A percentile compares a stretch with the other conserved stretches of the same genome.
phyloP scores from a whole-genome alignment of 176 grass and related monocot species.

The Aegilops sharonensis region DNA sequence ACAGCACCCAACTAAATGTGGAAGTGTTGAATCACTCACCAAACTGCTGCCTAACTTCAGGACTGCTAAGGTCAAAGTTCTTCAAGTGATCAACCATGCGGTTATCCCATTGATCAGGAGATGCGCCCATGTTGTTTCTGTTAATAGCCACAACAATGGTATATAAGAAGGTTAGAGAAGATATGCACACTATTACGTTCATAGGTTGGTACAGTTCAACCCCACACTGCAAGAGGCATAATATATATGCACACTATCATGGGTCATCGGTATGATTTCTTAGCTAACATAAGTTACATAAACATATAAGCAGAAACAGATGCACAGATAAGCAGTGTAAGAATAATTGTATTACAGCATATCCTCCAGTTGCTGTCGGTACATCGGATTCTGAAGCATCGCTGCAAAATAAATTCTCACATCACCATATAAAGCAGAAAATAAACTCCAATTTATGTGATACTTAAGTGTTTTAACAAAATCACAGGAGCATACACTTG shows the following conservation, averaged over 20 bases:
- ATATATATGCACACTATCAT: background rate
- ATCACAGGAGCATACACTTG: constrained; percentile 67
- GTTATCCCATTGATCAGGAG: constrained; percentile 82
- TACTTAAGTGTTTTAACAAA: constrained; percentile 10
- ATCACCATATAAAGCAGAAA: constrained; percentile 22
- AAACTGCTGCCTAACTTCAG: constrained; percentile 90
- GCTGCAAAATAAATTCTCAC: constrained; percentile 57
- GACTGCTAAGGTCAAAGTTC: constrained; percentile 96
- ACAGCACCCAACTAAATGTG: background rate
- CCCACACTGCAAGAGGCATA: background rate
- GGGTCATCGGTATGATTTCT: background rate
- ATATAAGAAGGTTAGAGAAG: constrained; percentile 13
- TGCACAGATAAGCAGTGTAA: constrained; percentile 12
- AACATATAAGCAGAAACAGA: constrained; percentile 15
- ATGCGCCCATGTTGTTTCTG: constrained; percentile 95
- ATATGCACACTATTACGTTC: background rate
- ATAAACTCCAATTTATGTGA: constrained; percentile 15
- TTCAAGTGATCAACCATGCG: constrained; percentile 85
- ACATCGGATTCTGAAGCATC: constrained; percentile 95
- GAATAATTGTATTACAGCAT: constrained; percentile 73
- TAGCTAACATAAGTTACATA: background rate
- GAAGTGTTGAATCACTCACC: constrained; percentile 60
- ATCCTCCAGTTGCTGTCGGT: constrained; percentile 91
- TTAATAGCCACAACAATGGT: constrained; percentile 18
- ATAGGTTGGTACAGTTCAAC: constrained; percentile 14